A percentile compares a stretch with the other conserved stretches of the same genome.
These are phyloP conservation scores for Xylariaceae sp. DNA, from an alignment of 2,329 filamentous ascomycete genomes.

Conservation along the genomic window DNA sequence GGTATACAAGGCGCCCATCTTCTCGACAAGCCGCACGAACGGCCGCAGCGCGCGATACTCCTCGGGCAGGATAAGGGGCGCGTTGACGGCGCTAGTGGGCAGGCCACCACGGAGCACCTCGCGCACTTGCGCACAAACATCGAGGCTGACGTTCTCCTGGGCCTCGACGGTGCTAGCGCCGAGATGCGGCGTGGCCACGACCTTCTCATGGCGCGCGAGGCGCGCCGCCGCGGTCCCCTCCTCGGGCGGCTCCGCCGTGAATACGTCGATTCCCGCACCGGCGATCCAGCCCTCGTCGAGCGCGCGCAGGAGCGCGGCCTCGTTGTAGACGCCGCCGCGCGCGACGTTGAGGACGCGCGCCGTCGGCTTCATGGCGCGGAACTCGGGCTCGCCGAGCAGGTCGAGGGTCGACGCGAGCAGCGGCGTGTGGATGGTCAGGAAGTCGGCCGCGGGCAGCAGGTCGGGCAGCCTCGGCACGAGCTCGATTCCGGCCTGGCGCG, in stretches of 20 bases:
- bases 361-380: conserved; percentile 72
- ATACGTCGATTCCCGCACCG: conserved; percentile 79
- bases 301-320: conserved; percentile 70
- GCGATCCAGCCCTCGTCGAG: conserved; percentile 72
- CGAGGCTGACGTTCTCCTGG: conserved; percentile 81
- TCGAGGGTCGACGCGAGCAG: conserved; percentile 76
- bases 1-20: conserved; percentile 78
- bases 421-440: conserved; percentile 80
- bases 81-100: conserved; percentile 78
- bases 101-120: conserved; percentile 73
- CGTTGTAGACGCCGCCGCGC: conserved; percentile 78
- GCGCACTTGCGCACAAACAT: conserved; percentile 79
- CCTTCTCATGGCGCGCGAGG: conserved; percentile 69
- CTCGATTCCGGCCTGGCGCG: conserved; percentile 66
- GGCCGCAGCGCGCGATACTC: conserved; percentile 79
- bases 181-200: conserved; percentile 78
- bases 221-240: conserved; percentile 59
- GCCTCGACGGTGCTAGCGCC: conserved; percentile 81
- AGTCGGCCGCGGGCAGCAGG: conserved; percentile 70
- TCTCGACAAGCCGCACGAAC: conserved; percentile 75
- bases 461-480: conserved; percentile 60
- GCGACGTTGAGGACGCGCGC: conserved; percentile 79
- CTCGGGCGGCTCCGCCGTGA: conserved; percentile 70
- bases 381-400: conserved; percentile 68
- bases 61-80: conserved; percentile 77